Evolutionary conservation across 2,329 filamentous ascomycete species (phyloP).

Genomic region (Coccinonectria pachysandricola): DNA sequence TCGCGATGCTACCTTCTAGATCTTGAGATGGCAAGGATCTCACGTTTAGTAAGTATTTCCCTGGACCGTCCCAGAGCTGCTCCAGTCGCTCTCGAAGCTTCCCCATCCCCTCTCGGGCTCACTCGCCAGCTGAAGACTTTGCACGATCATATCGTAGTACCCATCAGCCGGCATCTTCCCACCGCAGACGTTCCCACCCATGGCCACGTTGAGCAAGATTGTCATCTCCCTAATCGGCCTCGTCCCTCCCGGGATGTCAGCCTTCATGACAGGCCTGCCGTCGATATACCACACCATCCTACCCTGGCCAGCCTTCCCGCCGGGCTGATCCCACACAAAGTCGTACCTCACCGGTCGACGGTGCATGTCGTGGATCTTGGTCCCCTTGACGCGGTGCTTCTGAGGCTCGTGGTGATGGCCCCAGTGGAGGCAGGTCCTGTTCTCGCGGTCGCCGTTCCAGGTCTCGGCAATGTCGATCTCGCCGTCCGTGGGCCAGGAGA

Average conservation of each 20-base stretch:
- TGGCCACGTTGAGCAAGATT: conserved; percentile 49
- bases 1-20: too few species aligned
- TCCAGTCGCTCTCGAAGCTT: conserved; percentile 43
- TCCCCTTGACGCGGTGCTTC: conserved; percentile 47
- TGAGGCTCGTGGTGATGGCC: conserved; percentile 43
- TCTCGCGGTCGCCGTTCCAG: conserved; percentile 48
- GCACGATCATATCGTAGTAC: conserved; percentile 45
- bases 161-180: conserved; percentile 42
- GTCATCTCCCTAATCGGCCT: conserved; percentile 45
- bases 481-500: conserved; percentile 47
- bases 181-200: conserved; percentile 49
- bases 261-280: conserved; percentile 46
- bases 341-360: conserved; percentile 39
- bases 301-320: conserved; percentile 32
- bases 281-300: conserved; percentile 51
- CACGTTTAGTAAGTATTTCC: conserved; percentile 27
- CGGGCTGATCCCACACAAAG: conserved; percentile 44
- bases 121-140: conserved; percentile 40
- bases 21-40: too few species aligned
- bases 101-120: conserved; percentile 45
- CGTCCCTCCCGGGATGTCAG: conserved; percentile 38
- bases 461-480: conserved; percentile 51
- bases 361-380: conserved; percentile 38
- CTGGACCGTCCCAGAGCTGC: conserved; percentile 10
- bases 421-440: conserved; percentile 50